phyloP scores from a whole-genome alignment of 306 rosid genomes.

The Cicer yamashitae region DNA sequence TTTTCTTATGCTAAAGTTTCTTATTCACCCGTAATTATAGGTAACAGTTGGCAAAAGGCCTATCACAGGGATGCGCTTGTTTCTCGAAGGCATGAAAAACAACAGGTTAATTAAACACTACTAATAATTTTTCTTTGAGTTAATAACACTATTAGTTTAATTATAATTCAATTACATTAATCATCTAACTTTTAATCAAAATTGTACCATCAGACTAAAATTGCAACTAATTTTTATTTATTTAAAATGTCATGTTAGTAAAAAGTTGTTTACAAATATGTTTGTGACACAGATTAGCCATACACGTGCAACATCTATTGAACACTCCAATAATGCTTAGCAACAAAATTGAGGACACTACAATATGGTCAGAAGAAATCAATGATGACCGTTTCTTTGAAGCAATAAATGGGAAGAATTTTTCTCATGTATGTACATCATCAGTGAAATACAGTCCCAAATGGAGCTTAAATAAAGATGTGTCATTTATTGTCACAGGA shows the following conservation, averaged over 20 bases:
- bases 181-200: too few species aligned
- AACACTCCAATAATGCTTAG: conserved; percentile 62
- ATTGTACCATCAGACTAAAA: too few species aligned
- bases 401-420: conserved; percentile 63
- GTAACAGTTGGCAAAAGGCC: conserved; percentile 76
- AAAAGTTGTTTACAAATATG: conserved; percentile 6
- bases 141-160: not conserved
- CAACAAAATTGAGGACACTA: conserved; percentile 55
- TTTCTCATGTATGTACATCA: conserved; percentile 73
- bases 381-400: conserved; percentile 63
- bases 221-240: too few species aligned
- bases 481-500: conserved; percentile 75
- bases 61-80: conserved; percentile 84
- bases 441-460: conserved; percentile 68
- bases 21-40: conserved; percentile 41
- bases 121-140: not conserved
- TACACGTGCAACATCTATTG: conserved; percentile 82
- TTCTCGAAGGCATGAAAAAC: conserved; percentile 92
- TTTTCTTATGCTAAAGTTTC: conserved; percentile 1
- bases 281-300: conserved; percentile 65
- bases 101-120: conserved; percentile 63
- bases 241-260: not conserved
- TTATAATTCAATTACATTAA: not conserved
- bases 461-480: conserved; percentile 52
- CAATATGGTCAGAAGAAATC: conserved; percentile 71